phyloP scores from a whole-genome alignment of 2,329 filamentous ascomycete species.

The Trichoderma harzianum region DNA sequence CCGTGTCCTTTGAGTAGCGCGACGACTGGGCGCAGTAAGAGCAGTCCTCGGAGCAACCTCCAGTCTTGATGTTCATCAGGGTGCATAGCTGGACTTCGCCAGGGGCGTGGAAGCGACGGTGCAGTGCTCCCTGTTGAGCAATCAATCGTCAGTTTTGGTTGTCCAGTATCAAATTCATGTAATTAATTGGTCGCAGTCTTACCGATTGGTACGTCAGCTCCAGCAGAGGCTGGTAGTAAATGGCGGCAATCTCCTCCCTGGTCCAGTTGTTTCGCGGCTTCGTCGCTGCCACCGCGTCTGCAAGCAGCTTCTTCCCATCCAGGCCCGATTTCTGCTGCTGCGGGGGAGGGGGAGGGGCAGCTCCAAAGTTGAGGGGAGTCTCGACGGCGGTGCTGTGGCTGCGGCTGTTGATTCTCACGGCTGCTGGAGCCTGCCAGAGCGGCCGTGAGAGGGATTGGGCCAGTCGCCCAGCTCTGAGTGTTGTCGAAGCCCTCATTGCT shows the following conservation, averaged over 20 bases:
- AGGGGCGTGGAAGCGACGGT: constrained; percentile 82
- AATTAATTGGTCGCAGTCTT: constrained; percentile 27
- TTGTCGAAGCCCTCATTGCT: constrained; percentile 8
- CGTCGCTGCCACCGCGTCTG: constrained; percentile 56
- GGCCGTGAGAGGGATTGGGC: background rate
- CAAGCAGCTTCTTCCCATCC: constrained; percentile 35
- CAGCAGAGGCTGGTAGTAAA: constrained; percentile 79
- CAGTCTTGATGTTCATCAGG: constrained; percentile 95
- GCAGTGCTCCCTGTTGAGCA: constrained; percentile 60
- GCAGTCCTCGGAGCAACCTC: constrained; percentile 88
- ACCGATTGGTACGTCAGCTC: constrained; percentile 74
- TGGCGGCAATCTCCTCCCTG: constrained; percentile 72
- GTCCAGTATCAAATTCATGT: background rate
- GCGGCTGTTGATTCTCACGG: constrained; percentile 6
- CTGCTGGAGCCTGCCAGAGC: background rate
- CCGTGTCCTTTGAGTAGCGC: constrained; percentile 71
- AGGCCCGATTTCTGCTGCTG: constrained; percentile 12
- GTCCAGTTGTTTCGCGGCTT: constrained; percentile 73
- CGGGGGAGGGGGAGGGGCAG: constrained; percentile 11
- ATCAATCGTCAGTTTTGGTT: background rate
- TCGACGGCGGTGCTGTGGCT: constrained; percentile 17
- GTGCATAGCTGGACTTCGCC: constrained; percentile 87
- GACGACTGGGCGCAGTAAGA: constrained; percentile 90
- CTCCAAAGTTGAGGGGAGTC: constrained; percentile 10
- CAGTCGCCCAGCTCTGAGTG: constrained; percentile 6